Conservation (phyloP, 139 green algal species). For the Parachlorella kessleri region DNA sequence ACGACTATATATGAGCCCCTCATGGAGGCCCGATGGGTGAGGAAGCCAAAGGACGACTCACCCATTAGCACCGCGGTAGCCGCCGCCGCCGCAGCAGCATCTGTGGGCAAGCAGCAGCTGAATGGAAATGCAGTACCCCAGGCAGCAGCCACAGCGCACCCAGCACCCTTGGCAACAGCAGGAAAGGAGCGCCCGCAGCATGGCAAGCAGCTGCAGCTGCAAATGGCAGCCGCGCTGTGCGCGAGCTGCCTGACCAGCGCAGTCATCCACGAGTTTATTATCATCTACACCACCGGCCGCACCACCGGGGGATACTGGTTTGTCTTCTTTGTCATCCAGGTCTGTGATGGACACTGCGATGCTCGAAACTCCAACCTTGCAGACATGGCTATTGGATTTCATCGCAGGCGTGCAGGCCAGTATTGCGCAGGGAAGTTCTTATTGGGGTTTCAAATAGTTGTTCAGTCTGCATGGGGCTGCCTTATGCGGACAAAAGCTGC, state of each 20-base stretch:
- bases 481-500: background rate
- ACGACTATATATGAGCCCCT: background rate
- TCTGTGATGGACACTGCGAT: background rate
- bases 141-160: background rate
- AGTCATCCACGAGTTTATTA: constrained; percentile 8
- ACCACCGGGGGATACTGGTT: constrained; percentile 3
- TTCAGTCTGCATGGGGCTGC: background rate
- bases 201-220: too few relatives aligned
- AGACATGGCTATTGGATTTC: too few relatives aligned
- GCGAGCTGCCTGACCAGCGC: background rate
- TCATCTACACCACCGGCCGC: background rate
- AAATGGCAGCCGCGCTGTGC: background rate
- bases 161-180: background rate
- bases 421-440: too few relatives aligned
- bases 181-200: background rate
- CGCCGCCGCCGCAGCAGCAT: background rate
- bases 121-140: background rate
- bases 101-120: too few relatives aligned
- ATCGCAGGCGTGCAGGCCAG: too few relatives aligned
- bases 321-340: constrained; percentile 14
- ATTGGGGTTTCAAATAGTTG: background rate
- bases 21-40: background rate
- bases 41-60: background rate
- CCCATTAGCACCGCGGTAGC: background rate
- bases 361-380: background rate